phyloP scores from a whole-genome alignment of 495 filamentous ascomycete genomes.

The Penicillium maclennaniae region DNA sequence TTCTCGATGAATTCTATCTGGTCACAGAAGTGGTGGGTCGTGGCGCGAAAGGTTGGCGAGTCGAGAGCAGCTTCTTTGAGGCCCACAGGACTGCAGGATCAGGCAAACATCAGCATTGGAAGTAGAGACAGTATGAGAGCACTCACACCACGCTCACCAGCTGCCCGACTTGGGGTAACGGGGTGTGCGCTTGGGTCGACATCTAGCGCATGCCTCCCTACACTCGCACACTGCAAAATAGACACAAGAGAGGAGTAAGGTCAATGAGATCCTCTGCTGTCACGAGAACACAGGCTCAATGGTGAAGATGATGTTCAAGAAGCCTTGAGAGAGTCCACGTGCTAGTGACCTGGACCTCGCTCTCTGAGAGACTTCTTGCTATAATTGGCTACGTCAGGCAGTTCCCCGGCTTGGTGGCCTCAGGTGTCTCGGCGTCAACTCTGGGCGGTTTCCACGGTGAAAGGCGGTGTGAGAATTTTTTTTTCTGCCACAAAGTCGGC shows the following conservation, averaged over 20 bases:
- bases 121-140: neutral
- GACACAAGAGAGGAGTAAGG: slow-evolving; percentile 3
- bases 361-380: slow-evolving; percentile 16
- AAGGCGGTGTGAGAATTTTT: slow-evolving; percentile 25
- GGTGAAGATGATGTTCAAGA: slow-evolving; percentile 11
- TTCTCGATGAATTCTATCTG: slow-evolving; percentile 87
- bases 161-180: slow-evolving; percentile 48
- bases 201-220: slow-evolving; percentile 47
- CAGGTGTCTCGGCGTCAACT: slow-evolving; percentile 15
- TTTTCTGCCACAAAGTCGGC: slow-evolving; percentile 25
- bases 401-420: slow-evolving; percentile 1
- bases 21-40: slow-evolving; percentile 82
- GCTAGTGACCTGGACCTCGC: slow-evolving; percentile 11
- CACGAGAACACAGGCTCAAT: neutral
- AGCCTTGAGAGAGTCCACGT: slow-evolving; percentile 16
- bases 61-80: slow-evolving; percentile 94
- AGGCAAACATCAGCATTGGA: slow-evolving; percentile 14
- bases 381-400: slow-evolving; percentile 46
- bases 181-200: slow-evolving; percentile 42
- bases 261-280: slow-evolving; percentile 1
- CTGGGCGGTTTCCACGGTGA: neutral
- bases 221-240: slow-evolving; percentile 22
- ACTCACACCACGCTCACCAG: slow-evolving; percentile 55
- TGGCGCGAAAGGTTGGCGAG: slow-evolving; percentile 89
- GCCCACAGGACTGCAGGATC: slow-evolving; percentile 64